These are phyloP conservation scores for Ustulina deusta DNA, from an alignment of 2,329 filamentous ascomycete species.

Conservation along the genomic window DNA sequence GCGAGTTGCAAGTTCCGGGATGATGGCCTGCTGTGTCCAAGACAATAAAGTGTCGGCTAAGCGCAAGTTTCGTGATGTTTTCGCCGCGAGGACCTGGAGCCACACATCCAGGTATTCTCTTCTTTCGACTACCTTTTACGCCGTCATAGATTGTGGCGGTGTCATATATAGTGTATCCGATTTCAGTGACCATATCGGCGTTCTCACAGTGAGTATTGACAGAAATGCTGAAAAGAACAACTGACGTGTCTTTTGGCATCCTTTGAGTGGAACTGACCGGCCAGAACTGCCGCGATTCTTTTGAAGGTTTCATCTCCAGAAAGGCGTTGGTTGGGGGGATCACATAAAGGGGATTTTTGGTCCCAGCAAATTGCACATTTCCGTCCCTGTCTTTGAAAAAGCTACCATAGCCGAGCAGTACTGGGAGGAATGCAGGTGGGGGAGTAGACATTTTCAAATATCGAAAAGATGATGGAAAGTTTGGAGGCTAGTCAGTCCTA, in stretches of 20 bases:
- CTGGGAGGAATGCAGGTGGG: conserved; percentile 26
- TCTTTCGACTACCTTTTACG: background rate
- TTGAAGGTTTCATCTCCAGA: conserved; percentile 26
- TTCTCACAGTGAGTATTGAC: conserved; percentile 30
- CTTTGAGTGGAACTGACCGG: background rate
- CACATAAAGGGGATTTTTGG: conserved; percentile 11
- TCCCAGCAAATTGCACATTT: background rate
- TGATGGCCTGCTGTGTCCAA: conserved; percentile 34
- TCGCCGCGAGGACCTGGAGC: conserved; percentile 31
- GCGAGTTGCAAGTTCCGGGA: conserved; percentile 24
- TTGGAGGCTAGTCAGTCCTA: too few species aligned
- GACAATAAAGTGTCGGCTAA: conserved; percentile 34
- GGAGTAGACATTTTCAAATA: background rate
- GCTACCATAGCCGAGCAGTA: conserved; percentile 32
- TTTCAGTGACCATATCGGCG: conserved; percentile 23
- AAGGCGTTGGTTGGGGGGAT: conserved; percentile 23
- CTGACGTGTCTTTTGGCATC: background rate
- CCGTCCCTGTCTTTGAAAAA: conserved; percentile 18
- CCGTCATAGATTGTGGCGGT: conserved; percentile 26
- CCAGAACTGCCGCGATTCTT: conserved; percentile 30
- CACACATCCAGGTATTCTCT: conserved; percentile 15
- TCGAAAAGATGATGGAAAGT: background rate
- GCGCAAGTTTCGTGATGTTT: conserved; percentile 25
- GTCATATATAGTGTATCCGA: conserved; percentile 36
- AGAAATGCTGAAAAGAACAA: conserved; percentile 34